Conservation (phyloP, 2,329 filamentous ascomycete genomes). For the Esteya vermicola region DNA sequence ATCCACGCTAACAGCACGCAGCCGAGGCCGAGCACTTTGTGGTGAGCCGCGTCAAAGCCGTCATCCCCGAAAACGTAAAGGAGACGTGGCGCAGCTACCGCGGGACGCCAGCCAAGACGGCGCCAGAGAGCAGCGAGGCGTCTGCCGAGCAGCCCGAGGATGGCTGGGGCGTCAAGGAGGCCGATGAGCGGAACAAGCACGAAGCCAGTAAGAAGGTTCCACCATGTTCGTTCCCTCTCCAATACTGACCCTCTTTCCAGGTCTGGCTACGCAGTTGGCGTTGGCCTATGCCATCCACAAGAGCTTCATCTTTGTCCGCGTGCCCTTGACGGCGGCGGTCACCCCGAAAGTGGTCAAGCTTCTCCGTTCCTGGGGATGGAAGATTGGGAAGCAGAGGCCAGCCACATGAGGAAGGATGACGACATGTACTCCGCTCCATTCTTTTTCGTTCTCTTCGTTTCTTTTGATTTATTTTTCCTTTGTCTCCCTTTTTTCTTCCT, state of each 20-base stretch:
- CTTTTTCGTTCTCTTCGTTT: no score
- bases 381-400: constrained; percentile 64
- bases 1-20: constrained; percentile 14
- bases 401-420: no score
- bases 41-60: constrained; percentile 40
- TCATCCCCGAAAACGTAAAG: constrained; percentile 47
- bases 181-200: constrained; percentile 42
- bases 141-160: constrained; percentile 35
- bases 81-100: constrained; percentile 35
- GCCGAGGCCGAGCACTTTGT: constrained; percentile 53
- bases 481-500: no score
- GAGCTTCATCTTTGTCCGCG: constrained; percentile 90
- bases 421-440: no score
- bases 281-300: constrained; percentile 97
- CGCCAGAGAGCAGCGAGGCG: constrained; percentile 28
- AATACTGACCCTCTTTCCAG: constrained; percentile 19
- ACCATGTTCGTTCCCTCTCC: neutral
- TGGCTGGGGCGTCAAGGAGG: constrained; percentile 48
- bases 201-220: constrained; percentile 64
- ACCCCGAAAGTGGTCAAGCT: constrained; percentile 90
- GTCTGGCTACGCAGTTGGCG: constrained; percentile 66
- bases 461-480: no score
- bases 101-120: constrained; percentile 29
- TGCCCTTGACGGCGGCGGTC: constrained; percentile 79
- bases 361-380: constrained; percentile 79